These are phyloP conservation scores for Triticum turgidum DNA, from an alignment of 176 grass and related monocot genomes.

Conservation along the genomic window DNA sequence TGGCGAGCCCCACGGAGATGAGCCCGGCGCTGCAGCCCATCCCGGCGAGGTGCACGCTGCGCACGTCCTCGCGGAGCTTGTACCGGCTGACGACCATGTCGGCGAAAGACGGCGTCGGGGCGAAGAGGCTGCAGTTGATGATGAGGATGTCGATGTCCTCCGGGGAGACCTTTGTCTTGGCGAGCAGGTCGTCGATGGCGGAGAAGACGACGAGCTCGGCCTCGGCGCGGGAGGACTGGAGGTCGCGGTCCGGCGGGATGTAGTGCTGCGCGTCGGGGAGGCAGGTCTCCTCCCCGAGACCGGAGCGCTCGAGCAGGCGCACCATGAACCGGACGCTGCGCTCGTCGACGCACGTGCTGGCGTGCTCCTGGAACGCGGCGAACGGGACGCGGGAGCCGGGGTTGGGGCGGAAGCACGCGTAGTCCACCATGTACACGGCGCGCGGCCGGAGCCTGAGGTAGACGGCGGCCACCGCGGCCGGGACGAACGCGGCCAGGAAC, in stretches of 20 bases:
- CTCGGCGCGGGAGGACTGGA: slow-evolving; percentile 54
- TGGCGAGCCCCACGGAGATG: slow-evolving; percentile 47
- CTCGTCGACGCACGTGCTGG: slow-evolving; percentile 48
- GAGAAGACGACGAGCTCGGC: slow-evolving; percentile 70
- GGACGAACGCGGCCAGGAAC: slow-evolving; percentile 30
- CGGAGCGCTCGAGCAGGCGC: slow-evolving; percentile 61
- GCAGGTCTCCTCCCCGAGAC: slow-evolving; percentile 72
- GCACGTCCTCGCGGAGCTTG: slow-evolving; percentile 42
- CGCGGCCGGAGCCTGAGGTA: slow-evolving; percentile 58
- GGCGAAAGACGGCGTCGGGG: slow-evolving; percentile 55
- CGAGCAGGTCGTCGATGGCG: slow-evolving; percentile 65
- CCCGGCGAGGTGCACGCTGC: slow-evolving; percentile 56
- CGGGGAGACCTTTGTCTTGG: slow-evolving; percentile 40
- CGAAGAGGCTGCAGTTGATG: slow-evolving; percentile 61
- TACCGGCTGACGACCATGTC: slow-evolving; percentile 64
- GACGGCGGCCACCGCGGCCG: background rate
- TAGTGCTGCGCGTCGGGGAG: slow-evolving; percentile 72
- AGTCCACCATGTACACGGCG: slow-evolving; percentile 66
- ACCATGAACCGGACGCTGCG: slow-evolving; percentile 69
- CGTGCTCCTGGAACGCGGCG: slow-evolving; percentile 69
- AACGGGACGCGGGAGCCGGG: slow-evolving; percentile 58
- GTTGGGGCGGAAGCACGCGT: slow-evolving; percentile 60
- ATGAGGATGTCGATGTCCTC: slow-evolving; percentile 50
- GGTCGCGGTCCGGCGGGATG: slow-evolving; percentile 55
- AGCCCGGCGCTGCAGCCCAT: slow-evolving; percentile 74